Percentiles rank a stretch among this genome's conserved stretches.
Conservation (phyloP, 352 stramenopile genomes). For the Phytopythium kandeliae region DNA sequence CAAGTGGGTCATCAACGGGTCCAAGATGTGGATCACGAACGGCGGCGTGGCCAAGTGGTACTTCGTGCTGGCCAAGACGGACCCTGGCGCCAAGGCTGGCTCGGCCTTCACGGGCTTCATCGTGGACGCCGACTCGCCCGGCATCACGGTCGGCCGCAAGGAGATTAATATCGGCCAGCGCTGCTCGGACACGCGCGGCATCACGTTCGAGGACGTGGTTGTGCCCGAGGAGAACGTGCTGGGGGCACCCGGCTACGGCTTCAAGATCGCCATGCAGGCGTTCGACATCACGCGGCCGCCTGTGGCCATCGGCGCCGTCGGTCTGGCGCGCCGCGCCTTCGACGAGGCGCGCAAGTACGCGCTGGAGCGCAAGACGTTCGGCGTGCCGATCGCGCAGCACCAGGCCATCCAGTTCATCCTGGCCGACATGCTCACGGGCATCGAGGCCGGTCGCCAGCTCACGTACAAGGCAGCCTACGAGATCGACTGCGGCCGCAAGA, state of each 20-base stretch:
- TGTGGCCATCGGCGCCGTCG: constrained; percentile 83
- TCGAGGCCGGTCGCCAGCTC: constrained; percentile 76
- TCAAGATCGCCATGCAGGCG: constrained; percentile 92
- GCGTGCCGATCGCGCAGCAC: constrained; percentile 75
- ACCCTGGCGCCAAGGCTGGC: constrained; percentile 61
- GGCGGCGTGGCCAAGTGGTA: constrained; percentile 88
- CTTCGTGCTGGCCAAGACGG: constrained; percentile 90
- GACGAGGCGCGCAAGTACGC: constrained; percentile 88
- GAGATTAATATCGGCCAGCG: constrained; percentile 91
- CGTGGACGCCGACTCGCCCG: constrained; percentile 80
- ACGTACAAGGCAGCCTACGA: constrained; percentile 89
- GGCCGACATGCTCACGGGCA: constrained; percentile 88
- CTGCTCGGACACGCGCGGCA: constrained; percentile 85
- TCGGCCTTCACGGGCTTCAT: constrained; percentile 89
- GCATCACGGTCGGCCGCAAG: constrained; percentile 86
- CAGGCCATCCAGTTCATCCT: constrained; percentile 89
- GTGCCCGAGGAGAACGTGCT: constrained; percentile 87
- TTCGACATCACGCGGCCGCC: constrained; percentile 89
- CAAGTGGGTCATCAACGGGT: constrained; percentile 91
- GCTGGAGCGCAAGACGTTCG: constrained; percentile 86
- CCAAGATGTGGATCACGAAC: constrained; percentile 95
- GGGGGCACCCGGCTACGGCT: constrained; percentile 81
- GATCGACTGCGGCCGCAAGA: constrained; percentile 86
- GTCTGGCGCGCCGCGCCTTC: constrained; percentile 79
- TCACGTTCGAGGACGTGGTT: constrained; percentile 90